Conservation (phyloP, 2,329 filamentous ascomycete species). For the Cladosporium austrohemisphaericum region DNA sequence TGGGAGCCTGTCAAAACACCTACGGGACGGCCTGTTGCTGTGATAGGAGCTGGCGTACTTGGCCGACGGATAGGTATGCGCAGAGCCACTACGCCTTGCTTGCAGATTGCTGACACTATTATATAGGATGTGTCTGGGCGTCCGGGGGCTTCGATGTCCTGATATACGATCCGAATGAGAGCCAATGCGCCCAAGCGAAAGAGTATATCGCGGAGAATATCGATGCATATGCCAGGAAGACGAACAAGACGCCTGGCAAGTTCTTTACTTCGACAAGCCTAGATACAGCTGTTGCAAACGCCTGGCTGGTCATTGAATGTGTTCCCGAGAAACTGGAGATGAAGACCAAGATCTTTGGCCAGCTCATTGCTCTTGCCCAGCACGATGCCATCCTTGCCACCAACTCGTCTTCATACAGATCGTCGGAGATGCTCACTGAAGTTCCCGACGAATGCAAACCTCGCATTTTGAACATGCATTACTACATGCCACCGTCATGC, state of each 20-base stretch:
- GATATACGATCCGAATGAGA: constrained; percentile 41
- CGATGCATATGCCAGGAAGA: constrained; percentile 19
- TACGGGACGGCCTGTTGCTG: constrained; percentile 93
- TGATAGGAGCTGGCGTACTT: constrained; percentile 43
- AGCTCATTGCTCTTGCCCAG: constrained; percentile 42
- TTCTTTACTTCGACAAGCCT: constrained; percentile 37
- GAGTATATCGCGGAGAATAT: constrained; percentile 41
- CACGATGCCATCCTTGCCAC: constrained; percentile 48
- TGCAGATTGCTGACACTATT: neutral
- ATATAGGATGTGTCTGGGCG: constrained; percentile 6
- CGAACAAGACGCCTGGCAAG: constrained; percentile 25
- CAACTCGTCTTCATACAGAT: constrained; percentile 53
- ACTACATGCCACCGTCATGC: constrained; percentile 42
- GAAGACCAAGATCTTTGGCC: constrained; percentile 48
- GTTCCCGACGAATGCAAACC: constrained; percentile 37
- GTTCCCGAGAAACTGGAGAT: constrained; percentile 49
- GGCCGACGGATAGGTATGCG: constrained; percentile 38
- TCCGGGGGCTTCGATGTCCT: constrained; percentile 42
- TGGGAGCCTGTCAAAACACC: constrained; percentile 84
- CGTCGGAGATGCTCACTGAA: constrained; percentile 46
- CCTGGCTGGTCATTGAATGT: constrained; percentile 55
- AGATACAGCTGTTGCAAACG: constrained; percentile 39
- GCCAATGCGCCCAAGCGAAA: constrained; percentile 37
- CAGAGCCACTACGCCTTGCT: constrained; percentile 14
- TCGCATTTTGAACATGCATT: constrained; percentile 50